A percentile compares a stretch with the other conserved stretches of the same genome.
Conservation (phyloP, 805 yeast species). For the Ogataea salicorniae region DNA sequence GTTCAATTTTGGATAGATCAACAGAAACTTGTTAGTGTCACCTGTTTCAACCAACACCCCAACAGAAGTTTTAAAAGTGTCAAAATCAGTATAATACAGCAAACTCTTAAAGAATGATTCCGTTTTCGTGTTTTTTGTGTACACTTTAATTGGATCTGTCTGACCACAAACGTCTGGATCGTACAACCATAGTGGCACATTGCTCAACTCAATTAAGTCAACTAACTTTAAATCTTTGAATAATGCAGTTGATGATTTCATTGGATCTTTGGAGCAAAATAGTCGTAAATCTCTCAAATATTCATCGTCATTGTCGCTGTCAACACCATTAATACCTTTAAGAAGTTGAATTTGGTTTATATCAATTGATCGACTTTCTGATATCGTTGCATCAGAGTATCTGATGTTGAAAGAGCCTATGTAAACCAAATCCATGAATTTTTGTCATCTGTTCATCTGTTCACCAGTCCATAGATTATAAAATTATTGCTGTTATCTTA, state of each 20-base stretch:
- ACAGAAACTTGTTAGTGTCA: conserved; percentile 5
- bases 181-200: conserved; percentile 14
- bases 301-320: neutral
- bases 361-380: no score
- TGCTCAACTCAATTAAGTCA: conserved; percentile 10
- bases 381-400: no score
- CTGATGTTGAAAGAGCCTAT: neutral
- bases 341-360: no score
- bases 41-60: conserved; percentile 13
- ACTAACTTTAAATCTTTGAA: conserved; percentile 6
- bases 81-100: conserved; percentile 10
- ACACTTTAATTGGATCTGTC: conserved; percentile 5
- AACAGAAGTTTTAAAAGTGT: conserved; percentile 1
- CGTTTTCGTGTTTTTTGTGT: conserved; percentile 6
- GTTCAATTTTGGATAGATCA: conserved; percentile 10
- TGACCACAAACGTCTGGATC: neutral
- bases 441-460: no score
- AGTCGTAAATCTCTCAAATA: neutral
- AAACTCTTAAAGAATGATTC: conserved; percentile 10
- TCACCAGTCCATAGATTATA: no score
- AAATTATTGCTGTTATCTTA: no score
- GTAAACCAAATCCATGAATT: neutral
- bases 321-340: neutral
- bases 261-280: neutral
- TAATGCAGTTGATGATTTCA: neutral